phyloP scores from a whole-genome alignment of 2,329 filamentous ascomycete genomes.

The Pyrenophora tritici-repentis region DNA sequence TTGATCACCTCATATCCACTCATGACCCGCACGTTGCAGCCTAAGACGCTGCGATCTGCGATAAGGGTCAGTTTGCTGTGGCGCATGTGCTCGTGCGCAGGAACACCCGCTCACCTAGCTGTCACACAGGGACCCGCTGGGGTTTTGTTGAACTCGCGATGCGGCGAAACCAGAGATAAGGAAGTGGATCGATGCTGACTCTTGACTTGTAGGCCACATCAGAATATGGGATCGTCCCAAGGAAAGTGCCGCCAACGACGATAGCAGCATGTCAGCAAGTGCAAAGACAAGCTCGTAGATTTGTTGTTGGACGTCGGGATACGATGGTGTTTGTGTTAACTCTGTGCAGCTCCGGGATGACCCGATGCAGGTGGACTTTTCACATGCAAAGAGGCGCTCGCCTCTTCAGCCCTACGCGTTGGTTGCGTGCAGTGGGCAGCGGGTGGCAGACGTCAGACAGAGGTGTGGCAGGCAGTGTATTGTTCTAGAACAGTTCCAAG shows the following conservation, averaged over 20 bases:
- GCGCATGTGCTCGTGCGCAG: slow-evolving; percentile 28
- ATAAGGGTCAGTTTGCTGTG: slow-evolving; percentile 32
- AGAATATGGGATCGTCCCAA: slow-evolving; percentile 74
- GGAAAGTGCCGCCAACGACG: slow-evolving; percentile 48
- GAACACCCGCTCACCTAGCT: slow-evolving; percentile 25
- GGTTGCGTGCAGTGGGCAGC: slow-evolving; percentile 6
- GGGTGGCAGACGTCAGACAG: neutral
- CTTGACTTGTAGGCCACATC: slow-evolving; percentile 65
- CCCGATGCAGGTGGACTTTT: slow-evolving; percentile 10
- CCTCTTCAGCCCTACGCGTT: slow-evolving; percentile 26
- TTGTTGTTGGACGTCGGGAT: neutral
- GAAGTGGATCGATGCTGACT: slow-evolving; percentile 25
- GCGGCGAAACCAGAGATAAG: slow-evolving; percentile 18
- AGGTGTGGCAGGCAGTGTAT: neutral
- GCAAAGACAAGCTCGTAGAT: slow-evolving; percentile 29
- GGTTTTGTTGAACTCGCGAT: slow-evolving; percentile 21
- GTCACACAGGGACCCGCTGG: slow-evolving; percentile 8
- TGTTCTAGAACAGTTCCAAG: slow-evolving; percentile 8
- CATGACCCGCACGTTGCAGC: slow-evolving; percentile 12
- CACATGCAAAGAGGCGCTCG: slow-evolving; percentile 12
- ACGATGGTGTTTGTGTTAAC: neutral
- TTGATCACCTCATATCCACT: slow-evolving; percentile 11
- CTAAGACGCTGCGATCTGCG: slow-evolving; percentile 9
- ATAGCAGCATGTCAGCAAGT: slow-evolving; percentile 33
- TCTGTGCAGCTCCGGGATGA: slow-evolving; percentile 10